Evolutionary conservation across 73 alveolate species (phyloP), one percentile per base, ranked within the genome.

Genomic region (Paramecium biaurelia): DNA sequence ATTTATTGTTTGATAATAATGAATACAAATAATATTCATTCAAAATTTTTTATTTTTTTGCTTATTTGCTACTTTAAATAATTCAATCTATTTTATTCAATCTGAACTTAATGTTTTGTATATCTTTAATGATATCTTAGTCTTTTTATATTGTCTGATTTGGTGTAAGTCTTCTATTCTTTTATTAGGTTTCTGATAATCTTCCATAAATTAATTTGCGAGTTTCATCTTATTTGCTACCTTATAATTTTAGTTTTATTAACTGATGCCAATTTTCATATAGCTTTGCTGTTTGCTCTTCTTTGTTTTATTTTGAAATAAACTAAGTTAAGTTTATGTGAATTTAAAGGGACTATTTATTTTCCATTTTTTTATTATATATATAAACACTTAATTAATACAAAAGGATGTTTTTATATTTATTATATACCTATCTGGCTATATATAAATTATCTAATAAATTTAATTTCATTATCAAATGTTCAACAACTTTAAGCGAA

Each of bases 401-500:
- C 24, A 12, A 47, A 0, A 0, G 3, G 68, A 32, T 2, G 68
- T 53, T 5, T 20, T 53, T 53, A 53, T 18, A 53, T 3, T 45
- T 23, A 53, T n/a, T 18, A 53, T 53, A 53, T 53, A 20, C 14
- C 4, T 18, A 53, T 53, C 68, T 53, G 21, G 21, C 23, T 53
- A 5, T 53, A 34, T 45, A n/a, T 53, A 18, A 53, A 18, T 47
- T 18, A 53, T 53, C 68, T 15, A 53, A 53, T 53, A 20, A 53
- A 12, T 53, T 15, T 53, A 53, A 18, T 18, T 53, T 53, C 68
- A 23, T 5, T 63, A 63, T 26, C 0, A 63, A n/a, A 72, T 72
- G 86, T 72, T 72, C 32, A 72, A 72, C 11, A 72, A 72, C 58
- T 21, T 72, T 4, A 72, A 32, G 45, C 38, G 86, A 42, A 72